Base-by-base conservation (phyloP, 306 rosid genomes). In the Purshia tridentata region DNA sequence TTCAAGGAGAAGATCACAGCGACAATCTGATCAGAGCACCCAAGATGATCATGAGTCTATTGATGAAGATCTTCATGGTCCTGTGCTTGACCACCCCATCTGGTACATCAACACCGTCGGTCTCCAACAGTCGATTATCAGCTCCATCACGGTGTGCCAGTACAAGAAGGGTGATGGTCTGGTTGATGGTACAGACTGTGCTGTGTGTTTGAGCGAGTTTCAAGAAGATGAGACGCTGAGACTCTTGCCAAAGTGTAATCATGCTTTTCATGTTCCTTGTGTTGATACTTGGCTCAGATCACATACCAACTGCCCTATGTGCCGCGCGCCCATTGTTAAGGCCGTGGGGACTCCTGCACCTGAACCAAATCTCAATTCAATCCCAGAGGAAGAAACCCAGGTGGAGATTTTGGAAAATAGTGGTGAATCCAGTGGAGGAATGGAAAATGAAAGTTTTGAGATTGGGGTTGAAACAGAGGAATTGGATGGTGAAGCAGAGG, bases 201-300 rank as follows among this genome's bases (percentile, higher is more conserved):
- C 91, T 79, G 93, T 92, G 74, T 92, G 98, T 46, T 83, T 92
- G 83, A 78, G 77, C 48, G 98, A 92, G 81, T 92, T 92, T 20
- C 68, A 82, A 74, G 93, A 92, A 14, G 90, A 86, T 42, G 97
- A 92, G 58, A 83, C 18, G 66, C 72, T 92, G 13, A 81, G 98
- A n/a, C 88, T 92, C 5, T 71, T 92, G 83, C 98, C 98, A 0
- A 90, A 90, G 80, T 92, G 98, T 70, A 75, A 79, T 61, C 98
- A 92, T 74, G 98, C 98, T 76, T 92, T 92, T 80, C 98, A 92
- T 76, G 45, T 86, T 9, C 87, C 84, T 41, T 92, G 98, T 74
- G 90, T 92, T 72, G 98, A 92, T 67, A 92, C 97, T 0, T 92
- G 98, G 98, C 97, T 92, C 40, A 53, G 81, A n/a, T 90, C 98